Evolutionary conservation across 2,329 filamentous ascomycete genomes (phyloP), one percentile per base, ranked within the genome.

Genomic region (Aureobasidium sp.): DNA sequence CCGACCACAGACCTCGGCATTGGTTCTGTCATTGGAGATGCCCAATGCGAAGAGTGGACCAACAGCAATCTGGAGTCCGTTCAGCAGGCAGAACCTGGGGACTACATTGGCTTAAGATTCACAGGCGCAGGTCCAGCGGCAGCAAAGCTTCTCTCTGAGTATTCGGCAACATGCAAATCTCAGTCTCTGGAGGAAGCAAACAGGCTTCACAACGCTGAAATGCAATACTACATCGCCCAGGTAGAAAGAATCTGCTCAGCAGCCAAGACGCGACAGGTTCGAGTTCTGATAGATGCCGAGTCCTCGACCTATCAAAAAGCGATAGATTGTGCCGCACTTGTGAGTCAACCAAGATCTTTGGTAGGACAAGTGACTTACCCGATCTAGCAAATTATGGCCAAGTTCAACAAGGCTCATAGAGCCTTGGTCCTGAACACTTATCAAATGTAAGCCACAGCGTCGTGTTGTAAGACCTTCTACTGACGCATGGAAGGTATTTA

Each of bases 201-300:
- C n/a, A 37, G 14, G 3, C 6, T 27, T 4, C 30, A 48, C 24
- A 12, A 19, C 25, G 22, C n/a, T 8, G 44, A 48, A 14, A 35
- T 48, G 32, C 8, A 48, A 21, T 27, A 48, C 32, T 48, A 37
- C 19, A 12, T 21, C 6, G 12, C 21, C 6, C 44, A 37, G 44
- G 32, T 51, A 12, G 8, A 41, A 8, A 22, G 27, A n/a, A 25
- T 51, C 16, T 51, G 35, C 14, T 14, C 25, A 14, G 48, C 25
- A 51, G 48, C 48, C 4, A n/a, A 32, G 16, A 19, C 16, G 6
- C 34, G 38, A 30, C 16, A 25, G 16, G 25, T 51, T 4, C 48
- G 48, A n/a, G 35, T 51, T 10, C 16, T 51, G 21, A 40, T 51
- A 4, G 48, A 51, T 40, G 48, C 48, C 3, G 48, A 51, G 17